Percentiles rank a stretch among this genome's conserved stretches.
phyloP scores from a whole-genome alignment of 2,329 filamentous ascomycete species.

The Westerdykella ornata region DNA sequence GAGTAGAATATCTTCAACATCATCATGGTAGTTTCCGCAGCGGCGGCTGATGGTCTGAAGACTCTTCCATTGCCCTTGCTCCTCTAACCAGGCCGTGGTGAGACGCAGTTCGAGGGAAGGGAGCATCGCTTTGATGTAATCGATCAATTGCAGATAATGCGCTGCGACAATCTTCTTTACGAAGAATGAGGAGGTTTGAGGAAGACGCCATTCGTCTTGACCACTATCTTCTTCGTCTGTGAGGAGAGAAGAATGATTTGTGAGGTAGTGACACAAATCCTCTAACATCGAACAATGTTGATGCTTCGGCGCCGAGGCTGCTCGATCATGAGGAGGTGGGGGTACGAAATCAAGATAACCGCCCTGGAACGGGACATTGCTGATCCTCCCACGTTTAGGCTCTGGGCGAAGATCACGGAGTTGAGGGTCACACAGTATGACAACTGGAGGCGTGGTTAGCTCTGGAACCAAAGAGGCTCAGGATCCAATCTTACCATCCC shows the following conservation, averaged over 20 bases:
- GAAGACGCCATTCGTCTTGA: constrained; percentile 16
- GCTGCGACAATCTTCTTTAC: constrained; percentile 32
- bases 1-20: constrained; percentile 29
- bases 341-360: constrained; percentile 30
- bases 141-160: constrained; percentile 28
- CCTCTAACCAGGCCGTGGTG: constrained; percentile 28
- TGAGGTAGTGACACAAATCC: constrained; percentile 26
- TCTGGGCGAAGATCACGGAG: constrained; percentile 12
- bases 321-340: constrained; percentile 1
- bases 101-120: constrained; percentile 29
- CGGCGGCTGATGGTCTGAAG: constrained; percentile 29
- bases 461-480: constrained; percentile 1
- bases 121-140: constrained; percentile 33
- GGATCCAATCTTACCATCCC: constrained; percentile 24
- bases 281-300: constrained; percentile 24
- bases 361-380: constrained; percentile 24
- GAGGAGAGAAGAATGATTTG: constrained; percentile 17
- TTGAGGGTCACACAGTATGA: constrained; percentile 31
- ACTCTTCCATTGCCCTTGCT: constrained; percentile 31
- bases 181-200: constrained; percentile 21
- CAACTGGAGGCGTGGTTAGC: constrained; percentile 11
- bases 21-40: constrained; percentile 33
- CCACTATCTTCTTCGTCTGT: background rate
- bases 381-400: no score
- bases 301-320: constrained; percentile 8